A percentile compares a stretch with the other conserved stretches of the same genome.
phyloP scores from a whole-genome alignment of 495 filamentous ascomycete genomes.

The Rostrohypoxylon terebratum region DNA sequence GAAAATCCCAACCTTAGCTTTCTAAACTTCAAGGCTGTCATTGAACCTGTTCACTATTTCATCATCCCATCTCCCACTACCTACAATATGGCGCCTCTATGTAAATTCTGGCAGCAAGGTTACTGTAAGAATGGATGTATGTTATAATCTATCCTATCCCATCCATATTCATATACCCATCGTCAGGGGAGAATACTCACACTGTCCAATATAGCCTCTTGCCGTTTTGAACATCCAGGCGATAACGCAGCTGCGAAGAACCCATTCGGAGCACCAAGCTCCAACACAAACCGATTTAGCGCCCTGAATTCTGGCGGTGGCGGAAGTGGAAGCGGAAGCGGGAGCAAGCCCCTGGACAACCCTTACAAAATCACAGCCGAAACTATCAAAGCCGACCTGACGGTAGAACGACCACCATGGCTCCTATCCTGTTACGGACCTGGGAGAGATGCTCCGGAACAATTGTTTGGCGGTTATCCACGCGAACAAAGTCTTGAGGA shows the following conservation, averaged over 20 bases:
- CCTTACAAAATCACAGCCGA: constrained; percentile 64
- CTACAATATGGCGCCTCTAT: constrained; percentile 58
- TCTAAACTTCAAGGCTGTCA: not conserved
- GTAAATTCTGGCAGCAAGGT: constrained; percentile 78
- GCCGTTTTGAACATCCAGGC: constrained; percentile 60
- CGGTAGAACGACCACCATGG: constrained; percentile 77
- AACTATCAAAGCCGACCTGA: constrained; percentile 72
- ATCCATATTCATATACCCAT: not conserved
- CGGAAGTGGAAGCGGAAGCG: too few species aligned
- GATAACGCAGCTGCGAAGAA: constrained; percentile 32
- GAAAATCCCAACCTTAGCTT: not conserved
- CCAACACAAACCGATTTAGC: constrained; percentile 53
- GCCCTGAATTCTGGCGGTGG: constrained; percentile 44
- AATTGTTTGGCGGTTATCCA: constrained; percentile 81
- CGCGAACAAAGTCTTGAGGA: constrained; percentile 89
- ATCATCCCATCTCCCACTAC: not conserved
- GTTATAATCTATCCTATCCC: constrained; percentile 14
- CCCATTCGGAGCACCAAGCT: constrained; percentile 40
- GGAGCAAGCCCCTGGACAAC: constrained; percentile 44
- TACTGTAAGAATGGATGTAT: constrained; percentile 76
- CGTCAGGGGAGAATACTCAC: not conserved
- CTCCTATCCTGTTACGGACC: constrained; percentile 87
- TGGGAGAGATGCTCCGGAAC: constrained; percentile 74
- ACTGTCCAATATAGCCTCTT: constrained; percentile 49
- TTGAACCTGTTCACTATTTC: not conserved